Evolutionary conservation across 2,329 filamentous ascomycete species (phyloP).

Genomic region (Macrophomina phaseolina): DNA sequence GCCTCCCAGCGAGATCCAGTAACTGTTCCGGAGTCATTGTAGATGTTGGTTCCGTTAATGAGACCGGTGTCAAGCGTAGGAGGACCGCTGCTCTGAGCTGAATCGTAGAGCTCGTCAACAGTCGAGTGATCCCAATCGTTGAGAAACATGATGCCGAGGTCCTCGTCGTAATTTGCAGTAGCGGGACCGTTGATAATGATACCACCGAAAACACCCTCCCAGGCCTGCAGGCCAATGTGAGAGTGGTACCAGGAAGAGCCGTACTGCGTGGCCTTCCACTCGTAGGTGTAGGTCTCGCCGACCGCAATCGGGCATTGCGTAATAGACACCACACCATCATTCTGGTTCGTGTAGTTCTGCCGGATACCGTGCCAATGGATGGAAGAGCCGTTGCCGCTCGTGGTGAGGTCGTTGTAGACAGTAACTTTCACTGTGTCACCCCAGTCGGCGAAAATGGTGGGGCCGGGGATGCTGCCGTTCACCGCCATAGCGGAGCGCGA

Average conservation of each 20-base stretch:
- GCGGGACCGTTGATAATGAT: conserved; percentile 48
- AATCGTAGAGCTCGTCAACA: conserved; percentile 23
- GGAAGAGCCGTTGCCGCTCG: conserved; percentile 60
- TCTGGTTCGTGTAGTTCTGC: conserved; percentile 59
- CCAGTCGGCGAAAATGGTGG: conserved; percentile 43
- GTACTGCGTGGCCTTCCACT: conserved; percentile 55
- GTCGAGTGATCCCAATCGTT: conserved; percentile 44
- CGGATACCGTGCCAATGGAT: conserved; percentile 69
- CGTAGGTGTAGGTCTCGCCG: conserved; percentile 54
- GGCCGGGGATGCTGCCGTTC: conserved; percentile 24
- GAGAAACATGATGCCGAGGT: conserved; percentile 48
- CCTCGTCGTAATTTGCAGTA: conserved; percentile 46
- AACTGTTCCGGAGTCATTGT: conserved; percentile 26
- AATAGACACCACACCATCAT: conserved; percentile 62
- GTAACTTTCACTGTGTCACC: conserved; percentile 50
- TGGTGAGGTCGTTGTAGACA: conserved; percentile 58
- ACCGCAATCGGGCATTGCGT: conserved; percentile 45
- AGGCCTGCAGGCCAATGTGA: conserved; percentile 39
- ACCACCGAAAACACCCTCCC: conserved; percentile 42
- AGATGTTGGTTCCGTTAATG: conserved; percentile 54
- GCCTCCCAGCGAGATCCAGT: conserved; percentile 37
- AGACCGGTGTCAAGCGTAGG: conserved; percentile 51
- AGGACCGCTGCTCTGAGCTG: conserved; percentile 19
- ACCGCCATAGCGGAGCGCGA: conserved; percentile 38
- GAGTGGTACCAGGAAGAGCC: conserved; percentile 41